These are phyloP conservation scores for Pyrus bretschneideri DNA, from an alignment of 306 rosid species.

Conservation along the genomic window DNA sequence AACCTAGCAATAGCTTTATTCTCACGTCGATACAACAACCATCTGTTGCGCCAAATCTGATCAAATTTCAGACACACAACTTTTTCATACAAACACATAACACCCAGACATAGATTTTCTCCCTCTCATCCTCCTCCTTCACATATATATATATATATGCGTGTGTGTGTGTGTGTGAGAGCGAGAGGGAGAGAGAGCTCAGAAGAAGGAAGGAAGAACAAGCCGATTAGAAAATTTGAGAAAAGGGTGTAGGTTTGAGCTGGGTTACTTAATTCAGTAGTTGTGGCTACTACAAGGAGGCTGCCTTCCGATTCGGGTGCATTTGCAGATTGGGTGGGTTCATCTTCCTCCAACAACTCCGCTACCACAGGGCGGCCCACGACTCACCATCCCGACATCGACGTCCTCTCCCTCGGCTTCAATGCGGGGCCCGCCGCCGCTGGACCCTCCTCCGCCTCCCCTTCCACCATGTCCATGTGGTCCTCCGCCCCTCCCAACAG, in stretches of 20 bases:
- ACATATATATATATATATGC: too few species aligned
- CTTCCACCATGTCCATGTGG: conserved; percentile 1
- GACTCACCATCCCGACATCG: conserved; percentile 15
- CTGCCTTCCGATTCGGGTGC: conserved; percentile 90
- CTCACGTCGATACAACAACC: not conserved
- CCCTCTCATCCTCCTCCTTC: not conserved
- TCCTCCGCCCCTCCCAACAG: conserved; percentile 5
- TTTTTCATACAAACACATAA: conserved; percentile 20
- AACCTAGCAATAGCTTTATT: not conserved
- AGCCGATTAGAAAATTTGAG: not conserved
- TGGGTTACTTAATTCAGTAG: conserved; percentile 36
- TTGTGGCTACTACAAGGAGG: conserved; percentile 99
- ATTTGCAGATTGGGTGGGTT: conserved; percentile 81
- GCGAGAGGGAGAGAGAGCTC: not conserved
- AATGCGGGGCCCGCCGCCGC: conserved; percentile 62
- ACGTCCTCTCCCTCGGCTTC: conserved; percentile 87
- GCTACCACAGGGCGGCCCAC: conserved; percentile 11
- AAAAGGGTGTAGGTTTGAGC: not conserved
- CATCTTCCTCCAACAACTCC: conserved; percentile 34
- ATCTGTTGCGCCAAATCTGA: conserved; percentile 11
- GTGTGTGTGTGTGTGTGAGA: too few species aligned
- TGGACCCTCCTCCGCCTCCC: conserved; percentile 42
- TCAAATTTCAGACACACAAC: conserved; percentile 42
- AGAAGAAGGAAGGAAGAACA: not conserved
- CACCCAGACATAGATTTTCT: conserved; percentile 27